Evolutionary conservation across 805 yeast species (phyloP).

Genomic region (Wickerhamiella cacticola): DNA sequence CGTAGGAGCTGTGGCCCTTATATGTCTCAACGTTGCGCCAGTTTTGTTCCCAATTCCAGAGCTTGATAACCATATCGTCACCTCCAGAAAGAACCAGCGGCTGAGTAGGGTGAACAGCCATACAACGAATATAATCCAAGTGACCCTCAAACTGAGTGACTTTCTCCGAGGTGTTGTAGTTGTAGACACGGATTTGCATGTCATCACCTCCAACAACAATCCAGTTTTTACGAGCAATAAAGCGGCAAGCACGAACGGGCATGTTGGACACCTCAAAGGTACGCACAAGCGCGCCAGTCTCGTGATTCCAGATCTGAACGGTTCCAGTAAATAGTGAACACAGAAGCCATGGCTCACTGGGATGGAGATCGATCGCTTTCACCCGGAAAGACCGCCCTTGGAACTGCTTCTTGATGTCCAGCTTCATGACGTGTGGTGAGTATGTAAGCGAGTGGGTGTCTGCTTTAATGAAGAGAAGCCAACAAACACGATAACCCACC

Average conservation of each 20-base stretch:
- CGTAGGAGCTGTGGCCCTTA: slow-evolving; percentile 93
- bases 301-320: slow-evolving; percentile 90
- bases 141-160: slow-evolving; percentile 94
- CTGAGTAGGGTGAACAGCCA: slow-evolving; percentile 89
- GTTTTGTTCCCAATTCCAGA: slow-evolving; percentile 95
- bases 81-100: slow-evolving; percentile 80
- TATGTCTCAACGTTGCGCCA: slow-evolving; percentile 86
- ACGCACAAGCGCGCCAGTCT: slow-evolving; percentile 70
- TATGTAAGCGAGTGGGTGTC: slow-evolving; percentile 4
- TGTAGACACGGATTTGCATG: slow-evolving; percentile 83
- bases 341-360: slow-evolving; percentile 92
- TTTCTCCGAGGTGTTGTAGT: slow-evolving; percentile 91
- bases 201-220: slow-evolving; percentile 93
- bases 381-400: slow-evolving; percentile 91
- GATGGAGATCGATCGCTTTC: slow-evolving; percentile 96
- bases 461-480: neutral
- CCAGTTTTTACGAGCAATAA: slow-evolving; percentile 95
- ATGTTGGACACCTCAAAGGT: slow-evolving; percentile 89
- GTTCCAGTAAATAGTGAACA: slow-evolving; percentile 84
- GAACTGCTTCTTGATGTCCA: slow-evolving; percentile 49
- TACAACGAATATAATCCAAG: slow-evolving; percentile 87
- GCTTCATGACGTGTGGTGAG: slow-evolving; percentile 12
- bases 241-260: slow-evolving; percentile 92
- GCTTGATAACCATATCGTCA: slow-evolving; percentile 81
- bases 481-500: no score